Conservation (phyloP, 148 eudicot species). For the Arctostaphylos glauca region DNA sequence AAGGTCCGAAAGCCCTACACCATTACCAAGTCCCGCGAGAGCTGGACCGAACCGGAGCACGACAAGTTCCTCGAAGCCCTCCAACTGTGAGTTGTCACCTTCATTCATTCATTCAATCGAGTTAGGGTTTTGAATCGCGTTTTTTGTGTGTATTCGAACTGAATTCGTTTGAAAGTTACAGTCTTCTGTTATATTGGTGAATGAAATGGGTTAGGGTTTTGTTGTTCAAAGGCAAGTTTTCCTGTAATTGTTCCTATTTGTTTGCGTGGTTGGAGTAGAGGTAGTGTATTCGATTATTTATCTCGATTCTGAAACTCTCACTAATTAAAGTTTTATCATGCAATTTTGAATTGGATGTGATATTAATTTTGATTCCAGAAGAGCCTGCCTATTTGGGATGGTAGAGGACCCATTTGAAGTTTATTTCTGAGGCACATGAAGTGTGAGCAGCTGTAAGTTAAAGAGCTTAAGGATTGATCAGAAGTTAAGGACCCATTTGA, state of each 20-base stretch:
- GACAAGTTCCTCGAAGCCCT: slow-evolving; percentile 99
- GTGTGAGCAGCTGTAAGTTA: not conserved
- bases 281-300: not conserved
- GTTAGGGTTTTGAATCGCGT: slow-evolving; percentile 1
- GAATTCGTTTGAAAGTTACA: not conserved
- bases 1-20: slow-evolving; percentile 90
- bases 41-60: slow-evolving; percentile 98
- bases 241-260: not conserved
- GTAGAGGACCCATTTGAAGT: not conserved
- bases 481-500: not conserved
- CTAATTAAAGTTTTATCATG: not conserved
- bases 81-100: slow-evolving; percentile 62
- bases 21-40: slow-evolving; percentile 87
- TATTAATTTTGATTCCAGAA: not conserved
- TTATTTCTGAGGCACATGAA: not conserved
- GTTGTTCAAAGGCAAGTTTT: not conserved
- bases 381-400: not conserved
- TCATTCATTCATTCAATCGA: not conserved
- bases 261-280: not conserved
- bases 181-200: not conserved
- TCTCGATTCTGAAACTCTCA: not conserved
- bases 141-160: not conserved
- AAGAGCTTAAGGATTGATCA: not conserved
- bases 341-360: not conserved
- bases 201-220: not conserved